Conservation (phyloP, 2,329 filamentous ascomycete species). For the Hypoxylon sp. region DNA sequence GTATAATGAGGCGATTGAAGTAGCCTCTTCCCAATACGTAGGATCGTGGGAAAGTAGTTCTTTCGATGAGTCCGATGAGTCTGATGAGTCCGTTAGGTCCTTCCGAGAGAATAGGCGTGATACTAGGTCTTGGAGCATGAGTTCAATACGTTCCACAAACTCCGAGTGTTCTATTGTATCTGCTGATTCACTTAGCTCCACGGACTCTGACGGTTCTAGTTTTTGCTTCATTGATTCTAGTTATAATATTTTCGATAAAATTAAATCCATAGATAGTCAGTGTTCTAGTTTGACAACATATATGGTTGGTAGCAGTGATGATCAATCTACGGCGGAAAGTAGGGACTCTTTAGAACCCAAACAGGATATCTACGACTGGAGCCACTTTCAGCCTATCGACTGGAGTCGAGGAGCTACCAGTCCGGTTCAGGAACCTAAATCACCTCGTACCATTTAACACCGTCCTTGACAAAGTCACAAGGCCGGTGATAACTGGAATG, state of each 20-base stretch:
- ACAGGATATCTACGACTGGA: not conserved
- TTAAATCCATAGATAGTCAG: no score
- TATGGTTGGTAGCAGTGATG: not conserved
- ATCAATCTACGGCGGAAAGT: not conserved
- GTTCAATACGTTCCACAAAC: not conserved
- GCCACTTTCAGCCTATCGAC: not conserved
- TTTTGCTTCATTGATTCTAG: not conserved
- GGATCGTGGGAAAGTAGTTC: not conserved
- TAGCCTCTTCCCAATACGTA: not conserved
- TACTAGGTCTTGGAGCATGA: not conserved
- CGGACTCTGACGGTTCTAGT: not conserved
- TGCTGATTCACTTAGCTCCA: not conserved
- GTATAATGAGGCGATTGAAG: not conserved
- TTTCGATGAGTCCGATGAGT: not conserved
- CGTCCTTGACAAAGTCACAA: no score
- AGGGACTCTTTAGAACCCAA: no score
- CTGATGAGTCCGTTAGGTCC: not conserved
- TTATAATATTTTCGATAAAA: no score
- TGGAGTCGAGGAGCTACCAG: not conserved
- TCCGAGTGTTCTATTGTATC: not conserved
- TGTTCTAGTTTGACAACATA: no score
- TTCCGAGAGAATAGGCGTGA: not conserved
- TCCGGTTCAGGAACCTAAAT: not conserved
- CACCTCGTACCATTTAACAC: not conserved
- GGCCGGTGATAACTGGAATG: no score